Base-by-base conservation (phyloP, 352 stramenopile species). In the Pythium brassicae region DNA sequence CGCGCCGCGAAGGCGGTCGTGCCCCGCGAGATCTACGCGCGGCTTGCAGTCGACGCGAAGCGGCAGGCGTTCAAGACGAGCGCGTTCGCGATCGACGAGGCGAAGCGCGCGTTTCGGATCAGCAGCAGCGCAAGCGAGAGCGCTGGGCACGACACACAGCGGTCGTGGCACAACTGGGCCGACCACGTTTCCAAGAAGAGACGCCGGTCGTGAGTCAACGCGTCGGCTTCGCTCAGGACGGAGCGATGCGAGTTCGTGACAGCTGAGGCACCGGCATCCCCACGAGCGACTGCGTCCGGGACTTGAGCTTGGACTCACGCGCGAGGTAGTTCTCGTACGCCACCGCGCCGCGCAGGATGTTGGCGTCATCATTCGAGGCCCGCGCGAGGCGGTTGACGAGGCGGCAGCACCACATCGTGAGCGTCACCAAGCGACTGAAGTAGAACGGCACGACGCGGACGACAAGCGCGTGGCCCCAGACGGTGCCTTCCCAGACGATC, bases 91-190 rank as follows among this genome's bases (percentile, higher is more conserved):
- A 46, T 76, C 8, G 63, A 85, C 46, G 70, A 83, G 50, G 72
- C 72, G 14, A 83, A 68, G 43, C 72, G 74, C 1, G 78, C 74
- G 45, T 86, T 85, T 23, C 61, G 61, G 27, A 46, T 84, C 55
- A 46, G 62, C 20, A 50, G 66, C 22, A 40, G 78, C 20, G 4
- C 58, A 26, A 56, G 37, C 25, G 44, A 42, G 14, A 25, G 42
- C 4, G 26, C 27, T 6, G 9, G n/a, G 3, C 17, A 25, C 2
- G 32, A 58, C n/a, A 27, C 50, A 3, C 37, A 46, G 17, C 15
- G 42, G 27, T 46, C 22, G 7, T 65, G 58, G 58, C 45, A 34
- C 20, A 25, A 59, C 29, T 65, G 58, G 58, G 42, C 58, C 5
- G 22, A 55, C 2, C 58, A 65, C 14, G 22, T 43, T 0, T 23